Evolutionary conservation across 2,329 filamentous ascomycete species (phyloP), one percentile per base, ranked within the genome.

Genomic region (Tolypocladium amazonense): DNA sequence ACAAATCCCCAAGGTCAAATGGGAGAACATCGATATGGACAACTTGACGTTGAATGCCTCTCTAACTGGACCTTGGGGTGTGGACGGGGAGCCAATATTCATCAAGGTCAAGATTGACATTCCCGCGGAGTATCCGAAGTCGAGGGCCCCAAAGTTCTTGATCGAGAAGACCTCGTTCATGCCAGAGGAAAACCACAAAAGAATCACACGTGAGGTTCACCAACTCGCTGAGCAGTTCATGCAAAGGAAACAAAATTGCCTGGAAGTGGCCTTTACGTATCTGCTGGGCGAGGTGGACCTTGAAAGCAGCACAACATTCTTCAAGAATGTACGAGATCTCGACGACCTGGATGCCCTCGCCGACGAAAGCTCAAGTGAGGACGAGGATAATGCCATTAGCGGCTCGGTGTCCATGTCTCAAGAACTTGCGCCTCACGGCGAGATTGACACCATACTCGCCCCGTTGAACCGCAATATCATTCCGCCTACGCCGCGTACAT

Each of bases 361-460:
- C 37, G 88, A 89, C 60, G 90, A 94, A 64, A 93, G 90, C 65
- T 97, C 91, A 3, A 95, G 89, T 66, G 89, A 92, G 64, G 90
- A 92, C 27, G 89, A 77, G 54, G 77, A 80, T 30, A 80, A 82
- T 14, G 77, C 78, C 0, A 70, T 78, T 2, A 79, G 80, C 4
- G 80, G 78, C 23, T 82, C 80, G 11, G 80, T 79, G 15, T 80
- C 81, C 58, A 83, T 87, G 81, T 86, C 84, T 8, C 83, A 86
- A 63, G 84, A 87, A 64, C 74, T 87, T 27, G 79, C 77, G 52
- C 77, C 79, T 11, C 83, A 80, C 61, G 76, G 75, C 27, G 81
- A 84, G 56, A 75, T 78, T 4, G 82, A 82, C 52, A 79, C 78
- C 5, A 79, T 81, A 2, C 73, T 86, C 53, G 78, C 78, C 1